Conservation (phyloP, 2,329 filamentous ascomycete species). For the Paramyrothecium roridum region DNA sequence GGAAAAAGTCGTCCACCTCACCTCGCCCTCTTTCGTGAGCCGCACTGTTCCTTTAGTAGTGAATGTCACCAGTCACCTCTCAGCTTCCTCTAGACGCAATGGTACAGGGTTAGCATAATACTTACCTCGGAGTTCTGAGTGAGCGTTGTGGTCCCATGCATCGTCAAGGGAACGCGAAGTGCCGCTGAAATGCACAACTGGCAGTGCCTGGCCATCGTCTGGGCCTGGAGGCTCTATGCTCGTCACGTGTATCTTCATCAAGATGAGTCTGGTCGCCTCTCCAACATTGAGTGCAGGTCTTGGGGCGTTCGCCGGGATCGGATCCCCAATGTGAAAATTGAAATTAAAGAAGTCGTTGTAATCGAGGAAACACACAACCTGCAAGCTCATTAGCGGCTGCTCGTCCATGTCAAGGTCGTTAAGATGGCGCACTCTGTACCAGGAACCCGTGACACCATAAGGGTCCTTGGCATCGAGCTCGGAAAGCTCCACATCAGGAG, state of each 20-base stretch:
- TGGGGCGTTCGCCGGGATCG: constrained; percentile 37
- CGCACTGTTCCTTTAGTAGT: constrained; percentile 53
- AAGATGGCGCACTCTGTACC: constrained; percentile 55
- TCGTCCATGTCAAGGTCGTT: too few relatives aligned
- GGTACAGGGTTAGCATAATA: constrained; percentile 8
- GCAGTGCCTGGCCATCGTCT: constrained; percentile 54
- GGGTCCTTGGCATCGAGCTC: constrained; percentile 59
- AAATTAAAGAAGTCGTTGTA: constrained; percentile 70
- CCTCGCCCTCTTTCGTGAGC: constrained; percentile 66
- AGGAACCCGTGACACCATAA: constrained; percentile 68
- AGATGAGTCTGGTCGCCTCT: constrained; percentile 69
- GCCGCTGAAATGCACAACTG: constrained; percentile 68
- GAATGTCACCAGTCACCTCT: constrained; percentile 14
- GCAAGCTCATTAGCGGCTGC: background rate
- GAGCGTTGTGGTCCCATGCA: constrained; percentile 65
- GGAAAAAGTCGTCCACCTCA: constrained; percentile 70
- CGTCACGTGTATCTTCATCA: constrained; percentile 63
- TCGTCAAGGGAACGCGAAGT: constrained; percentile 59
- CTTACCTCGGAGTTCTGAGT: constrained; percentile 62
- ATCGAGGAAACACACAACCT: constrained; percentile 53
- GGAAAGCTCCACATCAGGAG: constrained; percentile 28
- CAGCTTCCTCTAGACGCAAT: constrained; percentile 8
- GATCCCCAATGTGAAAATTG: constrained; percentile 57
- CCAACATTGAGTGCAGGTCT: constrained; percentile 54
- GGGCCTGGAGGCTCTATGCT: constrained; percentile 56